These are phyloP conservation scores for Cyathus olla DNA, from an alignment of 1,284 basidiomycete genomes.

Conservation along the genomic window DNA sequence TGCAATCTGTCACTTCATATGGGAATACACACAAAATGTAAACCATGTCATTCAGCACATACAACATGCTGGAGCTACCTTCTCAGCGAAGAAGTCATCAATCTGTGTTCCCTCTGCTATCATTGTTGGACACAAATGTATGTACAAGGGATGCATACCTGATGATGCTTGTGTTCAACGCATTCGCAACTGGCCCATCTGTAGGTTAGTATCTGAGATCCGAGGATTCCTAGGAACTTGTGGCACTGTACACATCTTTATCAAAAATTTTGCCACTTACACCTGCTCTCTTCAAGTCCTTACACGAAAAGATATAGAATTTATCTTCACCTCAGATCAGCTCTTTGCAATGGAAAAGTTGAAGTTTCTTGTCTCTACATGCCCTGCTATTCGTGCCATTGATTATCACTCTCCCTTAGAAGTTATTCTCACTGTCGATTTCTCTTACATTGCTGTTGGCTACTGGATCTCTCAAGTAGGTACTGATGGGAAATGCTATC, in stretches of 20 bases:
- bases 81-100: slow-evolving; percentile 17
- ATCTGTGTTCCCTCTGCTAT: not conserved
- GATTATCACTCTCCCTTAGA: slow-evolving; percentile 35
- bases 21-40: slow-evolving; percentile 35
- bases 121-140: slow-evolving; percentile 8
- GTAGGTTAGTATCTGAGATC: not conserved
- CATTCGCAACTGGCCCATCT: not conserved
- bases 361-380: slow-evolving; percentile 28
- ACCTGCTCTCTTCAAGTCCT: slow-evolving; percentile 34
- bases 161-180: not conserved
- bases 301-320: slow-evolving; percentile 34
- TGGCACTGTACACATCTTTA: not conserved
- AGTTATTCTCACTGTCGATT: slow-evolving; percentile 50
- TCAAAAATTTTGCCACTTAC: slow-evolving; percentile 22
- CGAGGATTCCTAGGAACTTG: slow-evolving; percentile 4
- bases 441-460: slow-evolving; percentile 39
- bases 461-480: slow-evolving; percentile 42
- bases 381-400: slow-evolving; percentile 34
- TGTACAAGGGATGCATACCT: slow-evolving; percentile 3
- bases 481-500: slow-evolving; percentile 23
- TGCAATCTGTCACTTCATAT: slow-evolving; percentile 44
- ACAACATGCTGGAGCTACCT: slow-evolving; percentile 30
- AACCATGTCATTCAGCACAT: slow-evolving; percentile 40
- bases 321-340: slow-evolving; percentile 25
- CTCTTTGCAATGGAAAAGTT: slow-evolving; percentile 29